These are phyloP conservation scores for Fusarium sp. DNA, from an alignment of 2,329 filamentous ascomycete species.

Conservation along the genomic window DNA sequence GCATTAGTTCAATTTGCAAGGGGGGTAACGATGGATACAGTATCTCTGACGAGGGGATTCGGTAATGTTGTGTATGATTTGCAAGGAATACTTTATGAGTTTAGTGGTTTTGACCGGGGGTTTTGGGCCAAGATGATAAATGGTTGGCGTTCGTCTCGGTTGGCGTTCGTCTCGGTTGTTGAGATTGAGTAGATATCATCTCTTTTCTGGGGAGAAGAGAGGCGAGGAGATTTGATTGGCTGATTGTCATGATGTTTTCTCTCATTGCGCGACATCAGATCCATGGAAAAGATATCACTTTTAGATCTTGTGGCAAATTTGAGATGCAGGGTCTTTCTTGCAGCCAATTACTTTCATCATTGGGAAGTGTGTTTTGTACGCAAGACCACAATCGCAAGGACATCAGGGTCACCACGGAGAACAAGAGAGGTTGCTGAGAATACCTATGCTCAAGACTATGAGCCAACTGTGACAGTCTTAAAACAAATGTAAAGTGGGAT, in stretches of 20 bases:
- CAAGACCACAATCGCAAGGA: not conserved
- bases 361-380: not conserved
- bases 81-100: constrained; percentile 1
- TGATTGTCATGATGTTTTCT: not conserved
- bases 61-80: not conserved
- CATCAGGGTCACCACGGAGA: no score
- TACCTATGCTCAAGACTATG: not conserved
- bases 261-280: not conserved
- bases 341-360: not conserved
- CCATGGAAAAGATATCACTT: not conserved
- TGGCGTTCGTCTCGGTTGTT: no score
- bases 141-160: not conserved
- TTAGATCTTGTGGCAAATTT: not conserved
- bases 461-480: not conserved
- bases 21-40: not conserved
- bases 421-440: not conserved
- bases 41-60: not conserved
- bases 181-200: not conserved
- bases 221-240: not conserved
- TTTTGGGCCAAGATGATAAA: not conserved
- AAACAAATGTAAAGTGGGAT: no score
- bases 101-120: not conserved
- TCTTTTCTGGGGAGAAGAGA: not conserved
- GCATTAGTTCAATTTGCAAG: constrained; percentile 13
- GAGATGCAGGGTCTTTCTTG: not conserved